Evolutionary conservation across 495 filamentous ascomycete genomes (phyloP).

Genomic region (Talaromyces borbonicus): DNA sequence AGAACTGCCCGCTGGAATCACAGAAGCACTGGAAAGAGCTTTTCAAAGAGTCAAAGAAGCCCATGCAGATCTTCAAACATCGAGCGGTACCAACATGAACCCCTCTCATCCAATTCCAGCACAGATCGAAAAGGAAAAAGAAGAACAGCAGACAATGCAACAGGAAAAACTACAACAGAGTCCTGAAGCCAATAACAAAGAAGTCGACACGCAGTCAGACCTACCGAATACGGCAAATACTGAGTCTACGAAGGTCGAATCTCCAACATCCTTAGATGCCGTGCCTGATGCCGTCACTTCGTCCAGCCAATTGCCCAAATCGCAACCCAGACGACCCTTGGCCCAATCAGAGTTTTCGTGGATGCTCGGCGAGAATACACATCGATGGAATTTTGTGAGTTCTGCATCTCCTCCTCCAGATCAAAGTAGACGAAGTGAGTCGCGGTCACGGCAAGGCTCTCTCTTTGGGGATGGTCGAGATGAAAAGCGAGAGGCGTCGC

Average conservation of each 20-base stretch:
- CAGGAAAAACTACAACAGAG: conserved; percentile 7
- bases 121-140: neutral
- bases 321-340: conserved; percentile 47
- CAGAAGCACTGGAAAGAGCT: conserved; percentile 50
- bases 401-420: conserved; percentile 39
- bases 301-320: conserved; percentile 10
- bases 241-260: neutral
- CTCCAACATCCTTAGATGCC: neutral
- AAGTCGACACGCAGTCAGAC: neutral
- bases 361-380: conserved; percentile 68
- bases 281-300: conserved; percentile 9
- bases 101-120: too few relatives aligned
- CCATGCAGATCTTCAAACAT: conserved; percentile 64
- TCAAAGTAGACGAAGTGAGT: conserved; percentile 28
- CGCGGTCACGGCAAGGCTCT: conserved; percentile 21
- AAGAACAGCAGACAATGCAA: neutral
- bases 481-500: conserved; percentile 18
- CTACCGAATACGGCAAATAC: neutral
- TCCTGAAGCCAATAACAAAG: conserved; percentile 13
- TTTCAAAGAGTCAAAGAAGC: conserved; percentile 69
- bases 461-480: conserved; percentile 31
- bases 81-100: conserved; percentile 44
- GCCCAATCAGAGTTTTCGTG: conserved; percentile 86
- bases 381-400: conserved; percentile 40
- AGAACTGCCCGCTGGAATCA: conserved; percentile 19